Evolutionary conservation across 2,329 filamentous ascomycete species (phyloP), one percentile per base, ranked within the genome.

Genomic region (Alternaria sp.): DNA sequence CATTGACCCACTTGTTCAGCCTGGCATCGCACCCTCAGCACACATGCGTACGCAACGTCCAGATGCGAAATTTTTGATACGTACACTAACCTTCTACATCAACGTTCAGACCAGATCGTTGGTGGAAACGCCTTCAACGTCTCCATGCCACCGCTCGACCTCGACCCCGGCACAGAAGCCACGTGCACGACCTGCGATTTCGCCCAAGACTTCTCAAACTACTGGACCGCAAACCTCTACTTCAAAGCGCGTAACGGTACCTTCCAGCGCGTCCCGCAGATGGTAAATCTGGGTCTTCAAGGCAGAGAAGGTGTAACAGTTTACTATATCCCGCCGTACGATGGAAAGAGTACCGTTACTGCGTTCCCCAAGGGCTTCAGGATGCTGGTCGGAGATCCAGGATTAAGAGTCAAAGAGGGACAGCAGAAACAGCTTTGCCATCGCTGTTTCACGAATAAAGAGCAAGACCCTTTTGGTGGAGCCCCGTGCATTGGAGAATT

Each of bases 381-480:
- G 17, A 72, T 72, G 70, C 28, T 72, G 5, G 70, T 67, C 14
- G 70, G 70, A 28, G 67, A 71, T 48, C 49, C 69, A 6, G 58
- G 51, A 4, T 59, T 71, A 5, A 63, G 70, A 10, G 45, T 24
- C 8, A 63, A 63, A 28, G 31, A 55, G 5, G 67, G 65, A 4
- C 58, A 64, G 54, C 70, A 72, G 55, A 71, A 68, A 42, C 68
- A 80, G 65, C 72, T 80, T 33, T 81, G 80, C 75, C 78, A 80
- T 39, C 80, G 80, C 68, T 81, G 80, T 73, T 79, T 78, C 53
- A 57, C 52, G 4, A 80, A 80, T 26, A 79, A 77, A 57, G 76
- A 81, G 72, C 80, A 80, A 59, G 55, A 70, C 51, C 69, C 70
- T 1, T 72, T 72, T 39, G 68, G 68, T 7, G 79, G 79, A 24